phyloP scores from a whole-genome alignment of 2,329 filamentous ascomycete species.

The Colletotrichum godetiae region DNA sequence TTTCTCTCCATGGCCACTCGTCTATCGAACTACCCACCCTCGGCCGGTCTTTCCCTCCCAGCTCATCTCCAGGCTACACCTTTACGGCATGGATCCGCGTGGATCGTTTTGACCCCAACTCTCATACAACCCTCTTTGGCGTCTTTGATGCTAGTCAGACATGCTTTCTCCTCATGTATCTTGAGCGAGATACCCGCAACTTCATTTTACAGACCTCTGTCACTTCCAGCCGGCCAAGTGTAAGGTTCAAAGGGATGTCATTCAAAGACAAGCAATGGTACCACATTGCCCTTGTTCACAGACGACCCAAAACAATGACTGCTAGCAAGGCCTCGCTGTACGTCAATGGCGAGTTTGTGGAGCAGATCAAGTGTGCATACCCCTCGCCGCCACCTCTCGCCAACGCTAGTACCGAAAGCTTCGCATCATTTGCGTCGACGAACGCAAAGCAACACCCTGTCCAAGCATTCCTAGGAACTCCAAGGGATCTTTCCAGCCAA shows the following conservation, averaged over 20 bases:
- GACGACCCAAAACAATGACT: conserved; percentile 78
- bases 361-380: conserved; percentile 91
- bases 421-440: conserved; percentile 74
- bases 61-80: conserved; percentile 85
- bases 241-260: conserved; percentile 86
- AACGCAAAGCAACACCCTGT: conserved; percentile 74
- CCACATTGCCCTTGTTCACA: conserved; percentile 90
- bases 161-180: conserved; percentile 92
- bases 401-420: conserved; percentile 73
- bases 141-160: conserved; percentile 92
- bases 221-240: conserved; percentile 84
- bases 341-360: conserved; percentile 92
- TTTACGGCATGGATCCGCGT: conserved; percentile 90
- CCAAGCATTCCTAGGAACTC: conserved; percentile 93
- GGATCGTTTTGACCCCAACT: conserved; percentile 84
- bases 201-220: conserved; percentile 97
- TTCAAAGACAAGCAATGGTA: conserved; percentile 90
- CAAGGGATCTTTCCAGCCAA: conserved; percentile 83
- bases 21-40: conserved; percentile 92
- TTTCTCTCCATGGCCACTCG: conserved; percentile 87
- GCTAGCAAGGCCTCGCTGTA: conserved; percentile 88
- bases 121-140: conserved; percentile 95
- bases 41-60: conserved; percentile 85
- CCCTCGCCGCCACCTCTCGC: conserved; percentile 78
- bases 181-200: conserved; percentile 93